Percentiles rank a stretch among this genome's conserved stretches.
Conservation (phyloP, 1,284 basidiomycete genomes). For the Cryptococcus sp. region DNA sequence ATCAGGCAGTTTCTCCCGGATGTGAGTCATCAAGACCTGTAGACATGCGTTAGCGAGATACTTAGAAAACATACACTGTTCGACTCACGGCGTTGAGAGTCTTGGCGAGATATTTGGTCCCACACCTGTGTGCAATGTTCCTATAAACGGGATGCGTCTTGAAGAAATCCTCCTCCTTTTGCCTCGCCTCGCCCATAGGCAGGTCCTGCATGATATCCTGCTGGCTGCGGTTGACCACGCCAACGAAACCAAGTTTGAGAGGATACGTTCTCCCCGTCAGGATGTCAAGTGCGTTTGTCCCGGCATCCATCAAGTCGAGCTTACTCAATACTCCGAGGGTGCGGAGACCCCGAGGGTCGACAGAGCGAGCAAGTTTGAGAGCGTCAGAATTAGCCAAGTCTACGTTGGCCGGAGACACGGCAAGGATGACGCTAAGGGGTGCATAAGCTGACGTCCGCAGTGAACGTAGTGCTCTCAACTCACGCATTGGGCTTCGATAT, state of each 20-base stretch:
- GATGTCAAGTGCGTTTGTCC: conserved; percentile 95
- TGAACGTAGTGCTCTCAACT: conserved; percentile 28
- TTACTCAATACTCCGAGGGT: conserved; percentile 97
- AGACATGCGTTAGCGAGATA: background rate
- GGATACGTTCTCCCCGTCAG: conserved; percentile 96
- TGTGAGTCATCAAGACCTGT: conserved; percentile 94
- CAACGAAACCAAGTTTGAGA: conserved; percentile 96
- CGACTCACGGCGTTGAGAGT: conserved; percentile 81
- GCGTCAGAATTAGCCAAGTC: conserved; percentile 98
- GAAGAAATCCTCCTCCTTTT: conserved; percentile 92
- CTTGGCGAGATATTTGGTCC: conserved; percentile 92
- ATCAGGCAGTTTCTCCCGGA: conserved; percentile 96
- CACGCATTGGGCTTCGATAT: conserved; percentile 96
- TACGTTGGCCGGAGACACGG: conserved; percentile 95
- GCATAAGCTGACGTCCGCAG: background rate
- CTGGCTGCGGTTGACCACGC: conserved; percentile 95
- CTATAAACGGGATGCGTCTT: conserved; percentile 84
- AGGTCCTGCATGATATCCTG: conserved; percentile 94
- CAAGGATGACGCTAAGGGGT: conserved; percentile 78
- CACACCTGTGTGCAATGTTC: conserved; percentile 96
- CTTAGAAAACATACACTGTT: background rate
- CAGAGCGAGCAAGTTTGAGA: conserved; percentile 89
- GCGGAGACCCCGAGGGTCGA: conserved; percentile 91
- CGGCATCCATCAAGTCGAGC: conserved; percentile 97
- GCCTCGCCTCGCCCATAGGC: conserved; percentile 79